Percentiles rank a stretch among this genome's conserved stretches.
phyloP scores from a whole-genome alignment of 208 protist genomes.

The Trypanosoma rangeli region DNA sequence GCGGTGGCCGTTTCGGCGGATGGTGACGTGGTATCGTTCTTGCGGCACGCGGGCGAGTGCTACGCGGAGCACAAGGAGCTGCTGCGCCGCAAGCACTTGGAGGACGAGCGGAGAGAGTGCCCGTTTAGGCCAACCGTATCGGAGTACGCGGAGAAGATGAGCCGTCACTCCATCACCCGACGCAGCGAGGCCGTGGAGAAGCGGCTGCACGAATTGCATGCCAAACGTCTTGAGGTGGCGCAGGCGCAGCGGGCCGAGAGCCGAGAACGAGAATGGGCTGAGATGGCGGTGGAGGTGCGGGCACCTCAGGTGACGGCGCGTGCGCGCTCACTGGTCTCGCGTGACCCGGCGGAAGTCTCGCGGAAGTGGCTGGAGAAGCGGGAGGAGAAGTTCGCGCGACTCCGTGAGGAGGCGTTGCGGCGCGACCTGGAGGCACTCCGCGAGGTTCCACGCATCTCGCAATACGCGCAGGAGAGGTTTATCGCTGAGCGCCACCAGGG shows the following conservation, averaged over 20 bases:
- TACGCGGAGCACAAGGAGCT: conserved; percentile 71
- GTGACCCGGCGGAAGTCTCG: conserved; percentile 28
- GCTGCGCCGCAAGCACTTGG: conserved; percentile 46
- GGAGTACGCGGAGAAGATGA: conserved; percentile 38
- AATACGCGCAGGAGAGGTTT: conserved; percentile 48
- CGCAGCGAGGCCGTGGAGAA: conserved; percentile 45
- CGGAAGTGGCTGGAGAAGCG: conserved; percentile 45
- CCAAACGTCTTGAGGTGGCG: conserved; percentile 30
- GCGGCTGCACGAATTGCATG: conserved; percentile 64
- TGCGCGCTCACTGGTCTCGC: conserved; percentile 24
- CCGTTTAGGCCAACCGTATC: conserved; percentile 58
- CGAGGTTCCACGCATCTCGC: conserved; percentile 48
- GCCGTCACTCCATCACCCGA: conserved; percentile 31
- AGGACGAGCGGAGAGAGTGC: conserved; percentile 40
- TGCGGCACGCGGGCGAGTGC: conserved; percentile 51
- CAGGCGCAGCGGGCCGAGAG: conserved; percentile 35
- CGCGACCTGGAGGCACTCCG: conserved; percentile 37
- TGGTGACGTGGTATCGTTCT: conserved; percentile 57
- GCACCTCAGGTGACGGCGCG: conserved; percentile 38
- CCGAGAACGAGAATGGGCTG: conserved; percentile 21
- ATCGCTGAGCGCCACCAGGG: conserved; percentile 23
- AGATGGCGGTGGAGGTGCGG: conserved; percentile 30
- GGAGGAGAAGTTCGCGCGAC: conserved; percentile 28
- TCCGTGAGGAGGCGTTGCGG: conserved; percentile 34
- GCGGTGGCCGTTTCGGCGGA: background rate